Conservation (phyloP, 192 early-diverging fungal species). For the Obelidium mucronatum region DNA sequence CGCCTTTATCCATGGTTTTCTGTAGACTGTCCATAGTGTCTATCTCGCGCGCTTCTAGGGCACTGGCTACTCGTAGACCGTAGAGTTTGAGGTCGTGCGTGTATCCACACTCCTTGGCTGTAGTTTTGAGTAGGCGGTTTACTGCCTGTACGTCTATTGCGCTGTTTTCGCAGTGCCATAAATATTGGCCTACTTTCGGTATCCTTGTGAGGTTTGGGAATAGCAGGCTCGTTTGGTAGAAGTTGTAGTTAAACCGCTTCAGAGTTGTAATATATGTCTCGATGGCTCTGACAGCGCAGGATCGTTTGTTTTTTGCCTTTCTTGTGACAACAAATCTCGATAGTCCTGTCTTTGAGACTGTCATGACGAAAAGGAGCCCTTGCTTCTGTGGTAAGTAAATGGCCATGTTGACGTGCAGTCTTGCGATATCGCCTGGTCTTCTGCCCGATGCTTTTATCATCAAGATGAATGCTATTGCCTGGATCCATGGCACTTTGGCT, state of each 20-base stretch:
- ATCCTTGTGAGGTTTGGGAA: not conserved
- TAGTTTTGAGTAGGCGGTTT: not conserved
- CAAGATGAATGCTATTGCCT: not conserved
- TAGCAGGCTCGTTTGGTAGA: not conserved
- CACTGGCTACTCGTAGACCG: not conserved
- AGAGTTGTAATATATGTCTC: not conserved
- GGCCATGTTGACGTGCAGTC: not conserved
- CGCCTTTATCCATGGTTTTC: not conserved
- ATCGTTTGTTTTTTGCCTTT: not conserved
- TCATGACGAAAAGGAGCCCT: not conserved
- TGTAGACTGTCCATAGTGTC: not conserved
- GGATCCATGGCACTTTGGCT: not conserved
- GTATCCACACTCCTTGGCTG: not conserved
- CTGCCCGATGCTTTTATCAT: not conserved
- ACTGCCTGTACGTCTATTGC: not conserved
- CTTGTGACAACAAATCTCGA: not conserved
- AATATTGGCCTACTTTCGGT: not conserved
- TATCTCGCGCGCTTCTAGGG: not conserved
- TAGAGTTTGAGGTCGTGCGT: not conserved
- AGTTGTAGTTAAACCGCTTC: not conserved
- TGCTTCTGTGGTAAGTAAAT: not conserved
- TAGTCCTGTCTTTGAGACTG: not conserved
- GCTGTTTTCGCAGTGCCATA: not conserved
- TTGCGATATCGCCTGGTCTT: not conserved
- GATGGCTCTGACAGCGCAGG: not conserved